Conservation (phyloP, 352 stramenopile genomes). For the Plasmopara halstedii region DNA sequence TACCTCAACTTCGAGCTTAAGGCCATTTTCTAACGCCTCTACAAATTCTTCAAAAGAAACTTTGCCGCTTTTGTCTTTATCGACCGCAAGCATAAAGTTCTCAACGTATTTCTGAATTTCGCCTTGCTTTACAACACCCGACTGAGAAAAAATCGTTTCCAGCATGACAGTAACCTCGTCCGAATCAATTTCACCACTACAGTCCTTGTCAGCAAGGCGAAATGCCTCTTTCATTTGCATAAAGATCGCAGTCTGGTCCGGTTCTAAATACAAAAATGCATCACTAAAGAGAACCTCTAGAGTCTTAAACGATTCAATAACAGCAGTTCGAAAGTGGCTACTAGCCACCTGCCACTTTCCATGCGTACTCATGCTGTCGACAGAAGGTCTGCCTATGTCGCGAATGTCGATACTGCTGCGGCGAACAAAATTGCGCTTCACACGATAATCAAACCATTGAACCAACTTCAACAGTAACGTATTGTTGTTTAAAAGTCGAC, state of each 20-base stretch:
- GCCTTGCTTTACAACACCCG: slow-evolving; percentile 45
- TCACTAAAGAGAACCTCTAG: slow-evolving; percentile 61
- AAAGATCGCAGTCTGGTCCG: slow-evolving; percentile 69
- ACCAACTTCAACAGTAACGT: slow-evolving; percentile 69
- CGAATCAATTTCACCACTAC: slow-evolving; percentile 70
- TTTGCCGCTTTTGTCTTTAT: slow-evolving; percentile 56
- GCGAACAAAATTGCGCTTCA: slow-evolving; percentile 35
- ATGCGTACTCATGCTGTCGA: slow-evolving; percentile 23
- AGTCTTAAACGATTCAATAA: slow-evolving; percentile 59
- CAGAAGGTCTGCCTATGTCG: slow-evolving; percentile 4
- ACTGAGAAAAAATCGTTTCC: slow-evolving; percentile 65
- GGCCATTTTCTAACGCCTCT: slow-evolving; percentile 55
- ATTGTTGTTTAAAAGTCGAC: slow-evolving; percentile 70
- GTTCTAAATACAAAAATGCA: slow-evolving; percentile 64
- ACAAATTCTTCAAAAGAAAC: slow-evolving; percentile 83
- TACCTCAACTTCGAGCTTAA: slow-evolving; percentile 72
- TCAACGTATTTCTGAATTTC: slow-evolving; percentile 68
- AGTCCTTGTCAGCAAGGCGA: slow-evolving; percentile 61
- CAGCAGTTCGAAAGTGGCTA: slow-evolving; percentile 33
- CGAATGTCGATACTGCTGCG: slow-evolving; percentile 45
- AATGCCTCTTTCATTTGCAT: slow-evolving; percentile 84
- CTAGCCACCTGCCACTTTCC: slow-evolving; percentile 40
- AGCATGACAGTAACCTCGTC: slow-evolving; percentile 69
- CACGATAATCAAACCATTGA: slow-evolving; percentile 53
- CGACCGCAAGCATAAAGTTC: slow-evolving; percentile 65